Base-by-base conservation (phyloP, 345 rosid species). In the Syzygium aqueum region DNA sequence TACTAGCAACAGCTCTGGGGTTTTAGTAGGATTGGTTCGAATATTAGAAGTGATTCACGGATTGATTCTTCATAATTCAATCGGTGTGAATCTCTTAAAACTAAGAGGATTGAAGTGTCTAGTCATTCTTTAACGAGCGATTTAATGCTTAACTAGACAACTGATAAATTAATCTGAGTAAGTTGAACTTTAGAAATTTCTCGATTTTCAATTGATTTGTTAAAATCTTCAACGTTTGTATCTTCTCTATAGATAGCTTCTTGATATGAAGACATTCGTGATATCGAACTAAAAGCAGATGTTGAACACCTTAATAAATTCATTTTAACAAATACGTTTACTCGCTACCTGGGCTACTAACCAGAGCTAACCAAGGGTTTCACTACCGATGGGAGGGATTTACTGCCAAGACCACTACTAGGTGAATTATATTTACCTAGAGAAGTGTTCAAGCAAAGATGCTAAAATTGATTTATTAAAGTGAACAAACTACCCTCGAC, bases 41-140 rank as follows among this genome's bases (percentile, higher is more conserved):
- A 28, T 28, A 63, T 28, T 2, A n/a, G 5, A 63, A 63, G 37
- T 63, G 27, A 8, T 83, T 65, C 1, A 9, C 0, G 0, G 43
- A 65, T 30, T 27, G 85, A 51, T 50, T 52, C 40, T 84, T 84
- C 40, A n/a, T 51, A 51, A 52, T 28, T 22, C 21, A 84, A 52
- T 9, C 3, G 11, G 7, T 37, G 14, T 4, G 43, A 28, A 52
- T 51, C 59, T 84, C 17, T 51, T 84, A 84, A 30, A 77, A 77
- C 9, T 30, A 2, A 77, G 1, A 25, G 2, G 5, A 56, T 56
- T 5, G 5, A 23, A 56, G 3, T 56, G 61, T 23, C n/a, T 56
- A 1, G 13, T 56, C 2, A 8, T 8, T 50, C 61, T 56, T 56
- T 56, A 56, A 23, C 23, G 10, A 23, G n/a, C 23, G 61, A 12